Evolutionary conservation across 176 grass and related monocot species (phyloP).

Genomic region (Oryza glumipatula): DNA sequence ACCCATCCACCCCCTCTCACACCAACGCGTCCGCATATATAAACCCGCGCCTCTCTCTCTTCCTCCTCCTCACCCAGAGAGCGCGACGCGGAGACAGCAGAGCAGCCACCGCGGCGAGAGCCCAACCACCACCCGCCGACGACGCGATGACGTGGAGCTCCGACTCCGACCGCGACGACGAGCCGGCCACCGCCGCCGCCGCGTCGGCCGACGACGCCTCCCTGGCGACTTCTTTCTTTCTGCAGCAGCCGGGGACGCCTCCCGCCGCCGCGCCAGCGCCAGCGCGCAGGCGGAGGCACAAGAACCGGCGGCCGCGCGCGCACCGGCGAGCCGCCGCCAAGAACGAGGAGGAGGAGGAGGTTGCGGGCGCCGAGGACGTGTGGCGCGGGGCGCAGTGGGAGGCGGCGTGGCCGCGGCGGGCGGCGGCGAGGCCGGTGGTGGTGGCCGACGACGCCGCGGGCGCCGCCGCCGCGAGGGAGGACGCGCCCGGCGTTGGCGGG

Average conservation of each 20-base stretch:
- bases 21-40: conserved; percentile 22
- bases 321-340: too few species aligned
- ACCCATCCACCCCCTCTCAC: not conserved
- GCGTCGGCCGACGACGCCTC: too few species aligned
- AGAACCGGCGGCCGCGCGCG: not conserved
- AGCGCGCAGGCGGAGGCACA: not conserved
- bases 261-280: not conserved
- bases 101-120: not conserved
- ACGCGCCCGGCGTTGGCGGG: not conserved
- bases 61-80: not conserved
- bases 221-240: not conserved
- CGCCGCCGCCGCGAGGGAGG: not conserved
- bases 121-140: too few species aligned
- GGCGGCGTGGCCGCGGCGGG: conserved; percentile 39
- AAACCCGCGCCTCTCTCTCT: not conserved
- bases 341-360: not conserved
- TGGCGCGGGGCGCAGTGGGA: conserved; percentile 53
- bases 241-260: not conserved
- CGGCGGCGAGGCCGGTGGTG: not conserved
- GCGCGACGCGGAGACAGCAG: not conserved
- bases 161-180: conserved; percentile 42
- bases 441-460: not conserved
- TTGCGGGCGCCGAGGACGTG: conserved; percentile 28
- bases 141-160: conserved; percentile 42
- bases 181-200: too few species aligned